These are phyloP conservation scores for Amyloporia xantha DNA, from an alignment of 768 basidiomycete species.

Conservation along the genomic window DNA sequence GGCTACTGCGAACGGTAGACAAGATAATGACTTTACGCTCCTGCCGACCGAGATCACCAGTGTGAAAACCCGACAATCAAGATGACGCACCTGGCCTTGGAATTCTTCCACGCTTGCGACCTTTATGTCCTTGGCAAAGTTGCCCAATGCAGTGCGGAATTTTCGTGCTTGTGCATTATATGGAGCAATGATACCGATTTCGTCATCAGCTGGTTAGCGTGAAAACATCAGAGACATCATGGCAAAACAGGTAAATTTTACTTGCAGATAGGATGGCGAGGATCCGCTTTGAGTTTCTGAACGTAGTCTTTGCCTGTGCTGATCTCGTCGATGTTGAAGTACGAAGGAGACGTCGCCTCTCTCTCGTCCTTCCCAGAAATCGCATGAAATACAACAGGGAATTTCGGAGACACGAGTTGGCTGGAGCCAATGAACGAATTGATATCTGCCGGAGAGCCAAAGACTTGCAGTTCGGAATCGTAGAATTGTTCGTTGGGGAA, in stretches of 20 bases:
- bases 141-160: slow-evolving; percentile 33
- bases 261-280: slow-evolving; percentile 37
- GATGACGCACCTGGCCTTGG: slow-evolving; percentile 45
- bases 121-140: slow-evolving; percentile 33
- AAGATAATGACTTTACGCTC: slow-evolving; percentile 35
- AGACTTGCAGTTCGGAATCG: slow-evolving; percentile 41
- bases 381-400: slow-evolving; percentile 59
- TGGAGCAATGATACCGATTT: slow-evolving; percentile 58
- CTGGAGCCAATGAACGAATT: slow-evolving; percentile 21
- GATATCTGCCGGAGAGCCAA: slow-evolving; percentile 30
- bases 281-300: slow-evolving; percentile 18
- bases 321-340: slow-evolving; percentile 61
- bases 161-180: slow-evolving; percentile 55
- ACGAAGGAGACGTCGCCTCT: slow-evolving; percentile 63
- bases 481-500: slow-evolving; percentile 63
- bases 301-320: slow-evolving; percentile 46
- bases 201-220: slow-evolving; percentile 32
- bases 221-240: background rate
- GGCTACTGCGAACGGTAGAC: slow-evolving; percentile 33
- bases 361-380: slow-evolving; percentile 55
- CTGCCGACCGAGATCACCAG: slow-evolving; percentile 13
- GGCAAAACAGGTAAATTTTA: no score
- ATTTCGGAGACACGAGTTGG: slow-evolving; percentile 34
- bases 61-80: background rate
- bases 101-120: slow-evolving; percentile 64